These are phyloP conservation scores for Verticillium longisporum DNA, from an alignment of 2,329 filamentous ascomycete genomes.

Conservation along the genomic window DNA sequence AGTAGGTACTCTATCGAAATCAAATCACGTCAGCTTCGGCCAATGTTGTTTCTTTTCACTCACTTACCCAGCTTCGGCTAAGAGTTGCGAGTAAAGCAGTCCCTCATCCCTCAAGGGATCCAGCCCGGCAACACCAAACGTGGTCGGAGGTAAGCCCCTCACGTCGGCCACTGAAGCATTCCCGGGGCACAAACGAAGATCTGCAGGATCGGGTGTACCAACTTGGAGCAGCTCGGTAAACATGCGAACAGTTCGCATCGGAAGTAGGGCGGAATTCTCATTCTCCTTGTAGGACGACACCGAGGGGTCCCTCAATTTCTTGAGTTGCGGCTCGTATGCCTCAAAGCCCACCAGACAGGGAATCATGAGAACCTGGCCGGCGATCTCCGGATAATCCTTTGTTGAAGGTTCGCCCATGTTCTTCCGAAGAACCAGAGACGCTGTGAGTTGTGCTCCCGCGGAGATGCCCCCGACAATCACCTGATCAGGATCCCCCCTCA, in stretches of 20 bases:
- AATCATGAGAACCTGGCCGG: constrained; percentile 46
- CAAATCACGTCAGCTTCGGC: not conserved
- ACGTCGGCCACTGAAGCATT: constrained; percentile 24
- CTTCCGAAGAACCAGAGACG: constrained; percentile 30
- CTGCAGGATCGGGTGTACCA: constrained; percentile 14
- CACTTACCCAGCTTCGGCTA: constrained; percentile 34
- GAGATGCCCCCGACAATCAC: constrained; percentile 43
- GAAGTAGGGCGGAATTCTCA: constrained; percentile 41
- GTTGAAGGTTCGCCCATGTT: constrained; percentile 17
- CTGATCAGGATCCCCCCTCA: constrained; percentile 29
- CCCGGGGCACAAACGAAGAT: constrained; percentile 33
- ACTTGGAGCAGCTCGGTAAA: constrained; percentile 22
- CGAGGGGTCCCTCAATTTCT: constrained; percentile 25
- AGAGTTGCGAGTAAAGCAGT: constrained; percentile 34
- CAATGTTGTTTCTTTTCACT: not conserved
- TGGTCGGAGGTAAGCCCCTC: constrained; percentile 32
- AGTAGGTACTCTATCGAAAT: not conserved
- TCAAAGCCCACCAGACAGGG: constrained; percentile 31
- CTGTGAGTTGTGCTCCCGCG: constrained; percentile 36
- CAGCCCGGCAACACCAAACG: constrained; percentile 35
- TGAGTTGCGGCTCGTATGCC: constrained; percentile 21
- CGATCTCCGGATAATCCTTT: constrained; percentile 21
- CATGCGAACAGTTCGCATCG: constrained; percentile 25
- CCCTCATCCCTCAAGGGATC: constrained; percentile 44
- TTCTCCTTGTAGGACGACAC: constrained; percentile 38